These are phyloP conservation scores for Tricholoma sp. DNA, from an alignment of 768 basidiomycete genomes.

Conservation along the genomic window DNA sequence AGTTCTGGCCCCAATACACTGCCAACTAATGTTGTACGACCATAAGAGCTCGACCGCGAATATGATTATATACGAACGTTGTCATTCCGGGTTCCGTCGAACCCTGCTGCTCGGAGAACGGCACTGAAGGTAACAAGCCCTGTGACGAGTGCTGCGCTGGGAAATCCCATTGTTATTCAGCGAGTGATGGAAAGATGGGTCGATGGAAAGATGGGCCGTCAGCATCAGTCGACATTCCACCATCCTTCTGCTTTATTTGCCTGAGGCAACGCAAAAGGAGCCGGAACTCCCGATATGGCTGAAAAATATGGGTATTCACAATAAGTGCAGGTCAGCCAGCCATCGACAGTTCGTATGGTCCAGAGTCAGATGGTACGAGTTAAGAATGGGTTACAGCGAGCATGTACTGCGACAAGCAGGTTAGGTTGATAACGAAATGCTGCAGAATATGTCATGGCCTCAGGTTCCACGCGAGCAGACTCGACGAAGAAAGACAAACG, in stretches of 20 bases:
- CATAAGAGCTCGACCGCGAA: neutral
- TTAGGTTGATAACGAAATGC: too few species aligned
- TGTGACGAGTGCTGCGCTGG: conserved; percentile 2
- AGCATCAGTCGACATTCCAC: neutral
- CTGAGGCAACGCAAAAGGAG: neutral
- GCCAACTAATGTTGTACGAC: conserved; percentile 16
- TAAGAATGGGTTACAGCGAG: neutral
- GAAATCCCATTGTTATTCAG: conserved; percentile 2
- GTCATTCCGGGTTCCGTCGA: conserved; percentile 31
- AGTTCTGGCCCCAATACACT: conserved; percentile 52
- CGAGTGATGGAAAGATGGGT: neutral
- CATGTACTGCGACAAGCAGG: too few species aligned
- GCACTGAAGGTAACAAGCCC: conserved; percentile 5
- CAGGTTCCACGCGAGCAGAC: too few species aligned
- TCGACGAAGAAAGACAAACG: too few species aligned
- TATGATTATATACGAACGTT: conserved; percentile 24
- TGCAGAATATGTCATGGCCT: too few species aligned
- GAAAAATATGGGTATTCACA: neutral
- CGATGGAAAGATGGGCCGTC: neutral
- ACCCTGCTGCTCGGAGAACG: conserved; percentile 16
- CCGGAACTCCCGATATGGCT: neutral
- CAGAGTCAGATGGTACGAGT: neutral
- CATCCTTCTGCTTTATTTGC: neutral
- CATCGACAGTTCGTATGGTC: neutral
- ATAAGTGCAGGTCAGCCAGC: neutral